Evolutionary conservation across 345 rosid species (phyloP).

Genomic region (Syzygium aqueum): DNA sequence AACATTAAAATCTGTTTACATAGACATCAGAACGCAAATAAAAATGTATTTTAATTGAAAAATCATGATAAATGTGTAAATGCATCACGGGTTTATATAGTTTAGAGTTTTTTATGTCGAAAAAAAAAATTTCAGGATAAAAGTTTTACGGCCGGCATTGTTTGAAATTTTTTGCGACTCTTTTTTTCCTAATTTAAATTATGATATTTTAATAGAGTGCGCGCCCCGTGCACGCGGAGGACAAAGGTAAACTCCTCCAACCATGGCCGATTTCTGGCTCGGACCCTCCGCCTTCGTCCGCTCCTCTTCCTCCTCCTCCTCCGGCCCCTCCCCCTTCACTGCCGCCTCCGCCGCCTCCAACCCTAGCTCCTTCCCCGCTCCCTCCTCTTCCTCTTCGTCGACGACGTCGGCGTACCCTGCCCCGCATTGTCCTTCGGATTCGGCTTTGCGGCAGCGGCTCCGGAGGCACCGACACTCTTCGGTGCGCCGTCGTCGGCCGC

Average conservation of each 20-base stretch:
- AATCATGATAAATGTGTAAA: no score
- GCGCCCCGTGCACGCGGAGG: not conserved
- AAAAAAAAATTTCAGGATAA: no score
- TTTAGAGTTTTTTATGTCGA: no score
- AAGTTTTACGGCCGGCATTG: no score
- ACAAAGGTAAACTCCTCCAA: not conserved
- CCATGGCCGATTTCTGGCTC: conserved; percentile 28
- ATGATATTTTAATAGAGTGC: not conserved
- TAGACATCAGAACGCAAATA: no score
- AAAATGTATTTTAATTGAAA: no score
- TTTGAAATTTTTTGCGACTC: no score
- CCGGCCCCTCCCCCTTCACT: conserved; percentile 1
- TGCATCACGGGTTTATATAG: no score
- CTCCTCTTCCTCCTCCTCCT: not conserved
- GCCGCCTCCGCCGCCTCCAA: not conserved
- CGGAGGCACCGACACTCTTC: not conserved
- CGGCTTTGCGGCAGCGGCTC: conserved; percentile 5
- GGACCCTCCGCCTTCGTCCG: conserved; percentile 19
- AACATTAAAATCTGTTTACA: no score
- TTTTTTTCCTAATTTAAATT: not conserved
- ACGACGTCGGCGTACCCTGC: conserved; percentile 6
- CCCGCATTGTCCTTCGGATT: conserved; percentile 14
- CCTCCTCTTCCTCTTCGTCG: conserved; percentile 13
- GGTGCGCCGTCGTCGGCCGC: not conserved
- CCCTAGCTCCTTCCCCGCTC: not conserved